A percentile compares a stretch with the other conserved stretches of the same genome.
Conservation (phyloP, 148 eudicot species). For the Dysphania ambrosioides region DNA sequence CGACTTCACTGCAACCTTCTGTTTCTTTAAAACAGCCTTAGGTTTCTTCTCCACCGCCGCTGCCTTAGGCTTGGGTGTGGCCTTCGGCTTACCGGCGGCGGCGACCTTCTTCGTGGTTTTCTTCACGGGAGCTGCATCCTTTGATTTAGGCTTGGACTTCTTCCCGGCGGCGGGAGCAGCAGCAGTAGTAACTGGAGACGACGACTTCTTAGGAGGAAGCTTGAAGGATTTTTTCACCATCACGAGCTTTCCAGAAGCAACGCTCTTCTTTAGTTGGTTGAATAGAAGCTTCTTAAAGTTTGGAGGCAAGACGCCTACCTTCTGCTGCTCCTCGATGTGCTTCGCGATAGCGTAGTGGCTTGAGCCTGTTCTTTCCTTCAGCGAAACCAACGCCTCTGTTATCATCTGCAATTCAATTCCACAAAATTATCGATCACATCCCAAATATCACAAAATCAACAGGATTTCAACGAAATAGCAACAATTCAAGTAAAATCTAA, state of each 20-base stretch:
- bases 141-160: conserved; percentile 20
- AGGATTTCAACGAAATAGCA: no score
- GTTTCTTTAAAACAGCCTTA: background rate
- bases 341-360: conserved; percentile 75
- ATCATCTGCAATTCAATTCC: conserved; percentile 49
- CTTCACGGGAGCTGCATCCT: conserved; percentile 14
- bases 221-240: conserved; percentile 74
- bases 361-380: conserved; percentile 81
- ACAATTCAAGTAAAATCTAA: no score
- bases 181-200: conserved; percentile 1
- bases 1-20: no score
- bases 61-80: background rate
- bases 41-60: conserved; percentile 23
- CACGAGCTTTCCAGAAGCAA: conserved; percentile 54
- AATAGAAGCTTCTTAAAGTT: conserved; percentile 59
- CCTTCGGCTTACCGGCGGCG: no score
- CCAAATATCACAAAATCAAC: no score
- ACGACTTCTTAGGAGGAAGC: conserved; percentile 40
- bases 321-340: conserved; percentile 74
- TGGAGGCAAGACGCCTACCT: conserved; percentile 40
- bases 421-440: background rate
- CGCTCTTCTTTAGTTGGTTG: conserved; percentile 55
- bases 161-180: conserved; percentile 26
- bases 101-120: conserved; percentile 23
- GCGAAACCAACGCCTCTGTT: conserved; percentile 49